Evolutionary conservation across 2,329 filamentous ascomycete genomes (phyloP).

Genomic region (Xylaria sp.): DNA sequence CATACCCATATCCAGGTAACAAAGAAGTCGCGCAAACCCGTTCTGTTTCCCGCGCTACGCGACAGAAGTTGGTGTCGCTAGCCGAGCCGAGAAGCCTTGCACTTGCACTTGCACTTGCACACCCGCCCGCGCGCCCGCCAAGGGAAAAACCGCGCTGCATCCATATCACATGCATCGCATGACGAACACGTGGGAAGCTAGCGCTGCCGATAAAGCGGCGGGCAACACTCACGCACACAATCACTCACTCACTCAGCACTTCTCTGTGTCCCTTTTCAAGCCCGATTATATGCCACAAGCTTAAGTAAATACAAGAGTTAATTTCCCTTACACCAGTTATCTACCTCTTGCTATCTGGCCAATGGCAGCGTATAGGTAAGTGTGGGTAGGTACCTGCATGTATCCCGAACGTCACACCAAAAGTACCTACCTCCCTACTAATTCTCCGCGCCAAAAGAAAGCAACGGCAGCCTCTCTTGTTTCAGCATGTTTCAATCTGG

Average conservation of each 20-base stretch:
- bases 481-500: not conserved
- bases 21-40: conserved; percentile 1
- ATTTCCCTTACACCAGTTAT: too few species aligned
- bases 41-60: not conserved
- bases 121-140: not conserved
- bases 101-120: not conserved
- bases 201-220: not conserved
- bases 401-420: too few species aligned
- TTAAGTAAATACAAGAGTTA: too few species aligned
- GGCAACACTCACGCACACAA: too few species aligned
- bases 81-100: not conserved
- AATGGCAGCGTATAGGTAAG: not conserved
- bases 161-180: not conserved
- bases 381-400: not conserved
- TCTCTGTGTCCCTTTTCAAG: not conserved
- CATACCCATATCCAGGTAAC: not conserved
- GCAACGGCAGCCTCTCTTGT: not conserved
- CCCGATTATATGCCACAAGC: too few species aligned
- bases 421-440: too few species aligned
- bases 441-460: too few species aligned
- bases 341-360: too few species aligned
- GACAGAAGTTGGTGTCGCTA: not conserved
- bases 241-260: not conserved
- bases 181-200: conserved; percentile 1
- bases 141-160: conserved; percentile 8